A percentile compares a stretch with the other conserved stretches of the same genome.
Evolutionary conservation across 306 rosid species (phyloP).

Genomic region (Ochetophila trinervis): DNA sequence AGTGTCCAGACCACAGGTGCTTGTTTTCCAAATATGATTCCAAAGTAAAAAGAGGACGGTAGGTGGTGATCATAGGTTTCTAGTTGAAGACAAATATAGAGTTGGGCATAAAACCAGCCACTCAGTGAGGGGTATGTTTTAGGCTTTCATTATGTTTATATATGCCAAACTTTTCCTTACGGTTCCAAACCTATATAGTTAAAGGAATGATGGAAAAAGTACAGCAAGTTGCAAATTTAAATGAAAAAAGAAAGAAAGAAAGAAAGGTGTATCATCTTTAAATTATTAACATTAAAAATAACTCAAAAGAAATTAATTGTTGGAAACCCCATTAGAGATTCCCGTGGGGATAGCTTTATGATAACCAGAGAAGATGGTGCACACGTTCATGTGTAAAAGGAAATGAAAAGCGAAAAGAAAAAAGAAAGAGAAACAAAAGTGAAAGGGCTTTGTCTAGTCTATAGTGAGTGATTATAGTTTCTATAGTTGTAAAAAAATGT

Average conservation of each 20-base stretch:
- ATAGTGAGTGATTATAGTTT: not conserved
- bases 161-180: not conserved
- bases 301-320: constrained; percentile 1
- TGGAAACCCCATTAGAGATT: constrained; percentile 12
- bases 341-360: constrained; percentile 17
- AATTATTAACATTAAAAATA: not conserved
- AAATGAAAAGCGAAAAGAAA: not conserved
- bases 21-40: constrained; percentile 2
- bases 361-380: constrained; percentile 28
- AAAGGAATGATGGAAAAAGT: not conserved
- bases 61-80: constrained; percentile 20
- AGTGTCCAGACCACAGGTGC: not conserved
- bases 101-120: constrained; percentile 32
- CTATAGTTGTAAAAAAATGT: not conserved
- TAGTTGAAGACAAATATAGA: constrained; percentile 36
- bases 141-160: too few relatives aligned
- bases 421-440: constrained; percentile 7
- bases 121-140: too few relatives aligned
- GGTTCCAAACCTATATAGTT: not conserved
- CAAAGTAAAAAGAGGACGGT: not conserved
- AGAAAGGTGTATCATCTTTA: not conserved
- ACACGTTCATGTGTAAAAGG: constrained; percentile 26
- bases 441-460: not conserved
- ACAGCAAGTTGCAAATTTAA: too few relatives aligned
- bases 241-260: not conserved